Conservation (phyloP, 2,329 filamentous ascomycete species). For the Xylaria sp. region DNA sequence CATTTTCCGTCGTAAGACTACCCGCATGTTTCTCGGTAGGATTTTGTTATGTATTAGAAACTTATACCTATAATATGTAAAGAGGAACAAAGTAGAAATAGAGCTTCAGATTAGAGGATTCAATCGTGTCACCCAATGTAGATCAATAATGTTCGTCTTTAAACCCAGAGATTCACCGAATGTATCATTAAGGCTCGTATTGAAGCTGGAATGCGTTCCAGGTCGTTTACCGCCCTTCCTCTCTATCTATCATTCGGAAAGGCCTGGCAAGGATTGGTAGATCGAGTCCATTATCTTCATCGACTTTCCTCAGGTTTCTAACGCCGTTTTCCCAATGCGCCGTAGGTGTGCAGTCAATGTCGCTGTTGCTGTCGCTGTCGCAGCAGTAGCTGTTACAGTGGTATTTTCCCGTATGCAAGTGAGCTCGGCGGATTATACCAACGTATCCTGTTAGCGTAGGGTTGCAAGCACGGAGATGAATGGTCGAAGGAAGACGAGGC, state of each 20-base stretch:
- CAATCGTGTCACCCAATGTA: neutral
- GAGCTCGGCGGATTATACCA: neutral
- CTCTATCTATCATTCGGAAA: neutral
- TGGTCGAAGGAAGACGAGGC: neutral
- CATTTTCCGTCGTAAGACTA: slow-evolving; percentile 3
- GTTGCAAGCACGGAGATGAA: neutral
- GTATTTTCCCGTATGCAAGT: slow-evolving; percentile 14
- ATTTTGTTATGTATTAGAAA: slow-evolving; percentile 7
- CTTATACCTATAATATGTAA: slow-evolving; percentile 12
- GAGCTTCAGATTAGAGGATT: neutral
- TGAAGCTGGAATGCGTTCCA: too few species aligned
- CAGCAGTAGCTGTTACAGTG: neutral
- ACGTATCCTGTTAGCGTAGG: neutral
- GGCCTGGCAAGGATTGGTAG: too few species aligned
- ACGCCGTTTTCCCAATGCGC: neutral
- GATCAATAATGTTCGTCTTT: neutral
- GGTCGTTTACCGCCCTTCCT: neutral
- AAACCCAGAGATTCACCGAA: neutral
- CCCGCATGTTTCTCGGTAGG: slow-evolving; percentile 2
- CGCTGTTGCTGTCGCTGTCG: neutral
- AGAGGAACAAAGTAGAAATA: slow-evolving; percentile 3
- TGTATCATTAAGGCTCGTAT: neutral
- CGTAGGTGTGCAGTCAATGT: neutral
- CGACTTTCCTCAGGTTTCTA: slow-evolving; percentile 1
- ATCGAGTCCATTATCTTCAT: too few species aligned